Conservation (phyloP, 768 basidiomycete species). For the Cubamyces lactineus region DNA sequence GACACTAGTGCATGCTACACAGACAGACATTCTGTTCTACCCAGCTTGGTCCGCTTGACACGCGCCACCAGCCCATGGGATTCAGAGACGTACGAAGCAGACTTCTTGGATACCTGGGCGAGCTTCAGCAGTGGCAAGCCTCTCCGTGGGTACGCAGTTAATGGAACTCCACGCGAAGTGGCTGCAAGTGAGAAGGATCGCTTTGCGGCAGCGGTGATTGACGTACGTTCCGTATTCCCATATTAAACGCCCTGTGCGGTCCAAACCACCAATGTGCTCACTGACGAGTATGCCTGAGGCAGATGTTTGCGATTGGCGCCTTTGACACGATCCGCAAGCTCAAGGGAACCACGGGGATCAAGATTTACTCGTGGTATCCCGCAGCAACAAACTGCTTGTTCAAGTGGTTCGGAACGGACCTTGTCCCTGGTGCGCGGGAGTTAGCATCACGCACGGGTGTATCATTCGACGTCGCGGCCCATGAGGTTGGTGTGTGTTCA, state of each 20-base stretch:
- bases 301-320: slow-evolving; percentile 3
- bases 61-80: neutral
- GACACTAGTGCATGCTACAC: neutral
- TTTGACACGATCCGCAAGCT: neutral
- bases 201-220: neutral
- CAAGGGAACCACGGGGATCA: neutral
- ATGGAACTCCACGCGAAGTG: neutral
- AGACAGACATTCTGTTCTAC: neutral
- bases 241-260: too few relatives aligned
- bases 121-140: neutral
- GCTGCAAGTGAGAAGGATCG: neutral
- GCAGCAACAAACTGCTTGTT: neutral
- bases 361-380: slow-evolving; percentile 1
- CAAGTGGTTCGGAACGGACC: neutral
- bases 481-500: neutral
- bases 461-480: slow-evolving; percentile 2
- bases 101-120: neutral
- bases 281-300: too few relatives aligned
- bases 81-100: neutral
- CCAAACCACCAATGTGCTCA: too few relatives aligned
- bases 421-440: neutral
- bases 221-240: neutral
- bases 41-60: neutral
- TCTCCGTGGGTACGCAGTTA: neutral
- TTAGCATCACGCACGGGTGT: neutral